phyloP scores from a whole-genome alignment of 306 rosid species.

The Quercus mongolica region DNA sequence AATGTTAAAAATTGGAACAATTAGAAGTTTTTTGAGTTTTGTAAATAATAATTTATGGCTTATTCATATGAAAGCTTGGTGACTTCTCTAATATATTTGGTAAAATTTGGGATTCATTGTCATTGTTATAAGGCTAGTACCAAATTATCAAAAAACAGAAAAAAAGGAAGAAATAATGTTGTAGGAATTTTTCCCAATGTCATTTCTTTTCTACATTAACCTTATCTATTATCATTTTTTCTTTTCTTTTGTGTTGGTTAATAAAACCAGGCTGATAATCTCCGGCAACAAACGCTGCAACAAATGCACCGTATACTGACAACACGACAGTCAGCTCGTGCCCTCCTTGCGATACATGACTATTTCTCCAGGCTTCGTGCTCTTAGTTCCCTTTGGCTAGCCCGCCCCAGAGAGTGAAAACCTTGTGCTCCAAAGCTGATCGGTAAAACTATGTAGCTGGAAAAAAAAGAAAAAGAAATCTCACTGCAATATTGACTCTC shows the following conservation, averaged over 20 bases:
- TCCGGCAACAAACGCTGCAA: slow-evolving; percentile 93
- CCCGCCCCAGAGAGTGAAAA: slow-evolving; percentile 84
- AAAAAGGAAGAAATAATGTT: too few species aligned
- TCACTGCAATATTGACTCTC: slow-evolving; percentile 14
- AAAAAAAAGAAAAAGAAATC: not conserved
- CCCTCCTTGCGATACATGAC: slow-evolving; percentile 85
- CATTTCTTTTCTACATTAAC: not conserved
- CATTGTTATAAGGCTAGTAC: too few species aligned
- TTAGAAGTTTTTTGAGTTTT: not conserved
- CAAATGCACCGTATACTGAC: slow-evolving; percentile 96
- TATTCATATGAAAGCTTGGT: not conserved
- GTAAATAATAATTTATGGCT: not conserved
- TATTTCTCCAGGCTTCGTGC: slow-evolving; percentile 87
- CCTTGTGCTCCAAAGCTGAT: not conserved
- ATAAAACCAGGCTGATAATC: slow-evolving; percentile 77
- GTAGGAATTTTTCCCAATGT: too few species aligned
- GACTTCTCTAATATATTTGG: not conserved
- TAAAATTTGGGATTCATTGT: not conserved
- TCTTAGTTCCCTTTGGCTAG: slow-evolving; percentile 96
- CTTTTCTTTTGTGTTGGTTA: slow-evolving; percentile 6
- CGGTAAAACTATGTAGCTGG: not conserved
- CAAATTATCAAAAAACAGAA: too few species aligned
- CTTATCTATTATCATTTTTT: slow-evolving; percentile 4
- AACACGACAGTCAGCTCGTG: slow-evolving; percentile 95
- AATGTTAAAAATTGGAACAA: not conserved